Percentiles rank a stretch among this genome's conserved stretches.
phyloP scores from a whole-genome alignment of 768 basidiomycete genomes.

The Punctularia strigosozonata region DNA sequence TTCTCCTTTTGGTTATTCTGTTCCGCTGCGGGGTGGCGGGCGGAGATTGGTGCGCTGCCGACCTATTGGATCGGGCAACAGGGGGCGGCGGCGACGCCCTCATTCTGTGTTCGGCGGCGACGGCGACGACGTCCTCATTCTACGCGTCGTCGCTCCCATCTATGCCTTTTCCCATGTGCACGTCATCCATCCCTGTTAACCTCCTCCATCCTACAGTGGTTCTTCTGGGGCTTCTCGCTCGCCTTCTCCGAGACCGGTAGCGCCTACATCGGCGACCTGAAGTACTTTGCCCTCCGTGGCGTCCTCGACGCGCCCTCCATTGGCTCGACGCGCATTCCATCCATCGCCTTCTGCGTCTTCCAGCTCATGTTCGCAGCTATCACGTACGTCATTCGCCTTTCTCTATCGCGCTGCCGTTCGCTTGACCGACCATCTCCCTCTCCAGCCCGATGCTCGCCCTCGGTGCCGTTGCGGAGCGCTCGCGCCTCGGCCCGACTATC shows the following conservation, averaged over 20 bases:
- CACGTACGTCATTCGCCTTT: conserved; percentile 36
- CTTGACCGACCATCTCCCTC: conserved; percentile 14
- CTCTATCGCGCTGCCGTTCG: conserved; percentile 2
- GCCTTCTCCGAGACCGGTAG: conserved; percentile 73
- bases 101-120: too few species aligned
- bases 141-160: too few species aligned
- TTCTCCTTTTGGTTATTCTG: too few species aligned
- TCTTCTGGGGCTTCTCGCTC: conserved; percentile 94
- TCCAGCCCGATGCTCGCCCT: conserved; percentile 74
- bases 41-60: too few species aligned
- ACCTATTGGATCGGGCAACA: too few species aligned
- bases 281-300: conserved; percentile 71
- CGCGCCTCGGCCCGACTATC: conserved; percentile 72
- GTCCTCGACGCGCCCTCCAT: conserved; percentile 69
- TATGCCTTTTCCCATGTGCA: too few species aligned
- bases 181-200: conserved; percentile 1
- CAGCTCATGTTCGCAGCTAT: conserved; percentile 88
- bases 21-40: too few species aligned
- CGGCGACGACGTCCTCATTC: too few species aligned
- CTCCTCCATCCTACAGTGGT: conserved; percentile 51
- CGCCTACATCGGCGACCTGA: conserved; percentile 77
- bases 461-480: conserved; percentile 88
- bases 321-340: conserved; percentile 60
- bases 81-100: too few species aligned
- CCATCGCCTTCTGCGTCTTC: conserved; percentile 72